A percentile compares a stretch with the other conserved stretches of the same genome.
Conservation (phyloP, 805 yeast species). For the Kodamaea fukazawae region DNA sequence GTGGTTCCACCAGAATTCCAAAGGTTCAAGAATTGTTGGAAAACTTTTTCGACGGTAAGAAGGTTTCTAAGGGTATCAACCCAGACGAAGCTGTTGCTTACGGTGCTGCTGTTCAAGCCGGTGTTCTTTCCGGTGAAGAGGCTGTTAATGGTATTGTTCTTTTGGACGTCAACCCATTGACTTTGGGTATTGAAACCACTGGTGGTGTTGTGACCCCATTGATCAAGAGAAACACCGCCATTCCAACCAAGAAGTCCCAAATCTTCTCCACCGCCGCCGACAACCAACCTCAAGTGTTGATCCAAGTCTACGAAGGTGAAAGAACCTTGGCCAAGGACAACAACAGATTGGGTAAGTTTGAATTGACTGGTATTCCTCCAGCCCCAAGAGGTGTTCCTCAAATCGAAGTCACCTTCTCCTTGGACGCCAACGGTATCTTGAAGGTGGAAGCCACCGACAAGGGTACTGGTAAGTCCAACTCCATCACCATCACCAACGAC, state of each 20-base stretch:
- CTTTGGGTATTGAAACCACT: constrained; percentile 99
- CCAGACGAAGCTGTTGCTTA: constrained; percentile 52
- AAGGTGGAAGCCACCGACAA: constrained; percentile 99
- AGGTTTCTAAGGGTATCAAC: constrained; percentile 48
- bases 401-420: constrained; percentile 97
- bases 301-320: constrained; percentile 99
- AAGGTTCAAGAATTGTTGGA: constrained; percentile 48
- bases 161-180: constrained; percentile 96
- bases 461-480: constrained; percentile 97
- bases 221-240: constrained; percentile 99
- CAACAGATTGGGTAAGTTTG: constrained; percentile 97
- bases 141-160: constrained; percentile 94
- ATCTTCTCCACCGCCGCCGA: constrained; percentile 98
- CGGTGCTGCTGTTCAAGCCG: constrained; percentile 98
- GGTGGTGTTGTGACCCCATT: constrained; percentile 99
- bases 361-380: constrained; percentile 97
- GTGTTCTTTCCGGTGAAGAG: constrained; percentile 93
- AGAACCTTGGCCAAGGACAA: constrained; percentile 98
- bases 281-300: constrained; percentile 97
- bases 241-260: constrained; percentile 98
- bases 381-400: constrained; percentile 99
- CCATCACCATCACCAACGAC: constrained; percentile 98
- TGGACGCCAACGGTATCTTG: constrained; percentile 99
- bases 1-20: constrained; percentile 52
- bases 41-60: constrained; percentile 45